Percentiles rank a stretch among this genome's conserved stretches.
phyloP scores from a whole-genome alignment of 2,329 filamentous ascomycete genomes.

The Scytalidium sp. region DNA sequence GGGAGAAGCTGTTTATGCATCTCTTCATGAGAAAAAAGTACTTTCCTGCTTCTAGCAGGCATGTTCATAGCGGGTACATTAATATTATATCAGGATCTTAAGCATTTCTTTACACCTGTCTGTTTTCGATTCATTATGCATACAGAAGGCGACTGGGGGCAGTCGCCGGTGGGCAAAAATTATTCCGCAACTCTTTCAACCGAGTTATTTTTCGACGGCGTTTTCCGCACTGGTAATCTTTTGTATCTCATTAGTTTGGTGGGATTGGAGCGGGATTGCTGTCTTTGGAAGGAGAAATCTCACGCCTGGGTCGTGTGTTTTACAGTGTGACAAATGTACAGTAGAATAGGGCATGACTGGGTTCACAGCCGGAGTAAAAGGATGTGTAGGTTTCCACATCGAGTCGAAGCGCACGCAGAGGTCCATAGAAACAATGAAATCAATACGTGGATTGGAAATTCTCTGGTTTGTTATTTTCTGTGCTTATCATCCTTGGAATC shows the following conservation, averaged over 20 bases:
- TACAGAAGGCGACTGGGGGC: not conserved
- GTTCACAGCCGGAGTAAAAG: not conserved
- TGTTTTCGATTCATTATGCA: not conserved
- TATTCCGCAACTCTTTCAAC: not conserved
- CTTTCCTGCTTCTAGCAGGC: not conserved
- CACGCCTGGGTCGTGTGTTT: not conserved
- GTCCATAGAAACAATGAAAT: not conserved
- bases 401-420: not conserved
- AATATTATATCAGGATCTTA: not conserved
- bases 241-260: not conserved
- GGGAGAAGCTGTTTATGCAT: not conserved
- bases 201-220: not conserved
- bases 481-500: not conserved
- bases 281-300: not conserved
- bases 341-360: not conserved
- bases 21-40: not conserved
- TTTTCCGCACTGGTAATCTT: not conserved
- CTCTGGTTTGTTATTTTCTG: not conserved
- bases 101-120: not conserved
- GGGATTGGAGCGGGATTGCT: not conserved
- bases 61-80: not conserved
- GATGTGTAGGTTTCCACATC: not conserved
- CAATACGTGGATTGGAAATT: not conserved
- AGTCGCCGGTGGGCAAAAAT: not conserved
- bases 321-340: not conserved